phyloP scores from a whole-genome alignment of 768 basidiomycete genomes.

The Pleurotus platypus region DNA sequence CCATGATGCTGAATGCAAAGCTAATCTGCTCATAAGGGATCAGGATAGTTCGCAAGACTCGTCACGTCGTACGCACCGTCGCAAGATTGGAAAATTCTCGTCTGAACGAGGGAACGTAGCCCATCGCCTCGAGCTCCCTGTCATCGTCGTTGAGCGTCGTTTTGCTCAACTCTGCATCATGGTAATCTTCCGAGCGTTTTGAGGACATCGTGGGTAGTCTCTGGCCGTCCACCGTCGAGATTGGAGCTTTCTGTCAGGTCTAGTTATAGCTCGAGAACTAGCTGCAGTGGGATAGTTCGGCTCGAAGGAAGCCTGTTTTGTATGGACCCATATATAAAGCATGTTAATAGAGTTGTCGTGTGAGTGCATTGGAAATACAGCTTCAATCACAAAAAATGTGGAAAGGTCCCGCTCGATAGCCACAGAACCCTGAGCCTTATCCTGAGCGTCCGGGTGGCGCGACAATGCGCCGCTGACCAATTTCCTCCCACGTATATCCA shows the following conservation, averaged over 20 bases:
- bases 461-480: neutral
- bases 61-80: conserved; percentile 42
- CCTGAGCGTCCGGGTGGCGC: neutral
- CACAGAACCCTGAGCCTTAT: neutral
- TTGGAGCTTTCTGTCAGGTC: neutral
- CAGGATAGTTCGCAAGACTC: neutral
- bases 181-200: neutral
- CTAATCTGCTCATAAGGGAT: conserved; percentile 44
- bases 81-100: conserved; percentile 82
- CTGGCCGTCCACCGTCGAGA: neutral
- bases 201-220: neutral
- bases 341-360: neutral
- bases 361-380: neutral
- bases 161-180: neutral
- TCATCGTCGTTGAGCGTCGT: conserved; percentile 52
- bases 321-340: neutral
- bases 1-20: conserved; percentile 81
- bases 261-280: neutral
- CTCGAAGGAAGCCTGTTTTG: neutral
- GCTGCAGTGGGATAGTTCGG: neutral
- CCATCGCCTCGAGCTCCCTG: conserved; percentile 59
- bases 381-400: neutral
- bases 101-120: conserved; percentile 78
- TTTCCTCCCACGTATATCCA: neutral
- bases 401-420: neutral